Base-by-base conservation (phyloP, 2,329 filamentous ascomycete genomes). In the Colletotrichum lupini region DNA sequence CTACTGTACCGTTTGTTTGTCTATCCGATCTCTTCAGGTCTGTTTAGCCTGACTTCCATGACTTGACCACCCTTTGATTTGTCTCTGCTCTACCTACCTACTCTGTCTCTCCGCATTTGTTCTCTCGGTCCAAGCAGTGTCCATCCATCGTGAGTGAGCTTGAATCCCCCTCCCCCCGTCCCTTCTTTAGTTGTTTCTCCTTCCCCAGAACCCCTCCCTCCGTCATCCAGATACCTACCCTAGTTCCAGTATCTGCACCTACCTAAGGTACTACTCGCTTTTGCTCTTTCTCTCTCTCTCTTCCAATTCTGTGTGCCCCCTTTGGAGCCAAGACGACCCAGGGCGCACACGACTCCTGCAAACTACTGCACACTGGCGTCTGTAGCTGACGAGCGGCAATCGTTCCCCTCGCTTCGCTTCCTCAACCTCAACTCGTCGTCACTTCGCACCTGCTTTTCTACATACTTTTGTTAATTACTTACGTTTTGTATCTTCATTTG, bases 341-440 rank as follows among this genome's bases (percentile, higher is more conserved):
- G 30, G 64, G 65, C 42, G 11, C 12, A 42, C 35, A 53, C 30
- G 58, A 32, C 62, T 53, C 19, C 55, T 71, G 55, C 55, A 56
- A 53, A 62, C 58, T 63, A 57, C 24, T 63, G 57, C 37, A 28
- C 26, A 35, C 64, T 57, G 49, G 57, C 35, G 52, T 59, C 52
- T 32, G 65, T 46, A 58, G 37, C 58, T 63, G 64, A 72, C 26
- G 65, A 68, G 46, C 49, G 49, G 49, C 49, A 49, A 37, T 26
- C 28, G n/a, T 57, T 52, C 37, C 37, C 32, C 11, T 12, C 32
- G 32, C 32, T 42, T 42, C 37, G 14, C 37, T 42, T 58, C 42
- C 24, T 22, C 64, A 5, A 63, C 19, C 37, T 22, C 49, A 30
- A 57, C 58, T 46, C 46, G 32, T 35, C 26, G 30, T n/a, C 65